Evolutionary conservation across 1,139 yeast genomes (phyloP), one percentile per base, ranked within the genome.

Genomic region (Wickerhamiella pararugosa): DNA sequence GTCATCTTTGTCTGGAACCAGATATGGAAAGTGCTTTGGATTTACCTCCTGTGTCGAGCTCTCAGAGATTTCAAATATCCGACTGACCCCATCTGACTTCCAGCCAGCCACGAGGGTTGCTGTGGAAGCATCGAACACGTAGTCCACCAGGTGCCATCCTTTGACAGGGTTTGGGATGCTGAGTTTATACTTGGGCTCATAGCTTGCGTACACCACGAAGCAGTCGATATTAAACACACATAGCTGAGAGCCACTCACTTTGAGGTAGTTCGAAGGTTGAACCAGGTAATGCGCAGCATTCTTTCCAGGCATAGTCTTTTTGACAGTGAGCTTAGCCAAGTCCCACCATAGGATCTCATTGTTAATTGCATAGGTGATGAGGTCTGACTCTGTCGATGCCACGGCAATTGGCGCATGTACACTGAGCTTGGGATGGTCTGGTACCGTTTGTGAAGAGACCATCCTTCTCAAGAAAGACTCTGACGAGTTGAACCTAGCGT

Each of bases 121-220:
- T 7, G 10, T 36, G 5, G 9, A 10, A 6, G 9, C n/a, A 7
- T 27, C 34, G 25, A 21, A 33, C 8, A 33, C 8, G 25, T 32
- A 38, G 33, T 38, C 41, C 2, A 32, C 41, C 33, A 38, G 21
- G 25, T 38, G 33, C 41, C 41, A 38, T 5, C 33, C 25, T 6
- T 27, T 7, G 11, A 38, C 32, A 7, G 11, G 11, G 6, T 32
- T 36, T 7, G 41, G 41, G 5, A 33, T 15, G 10, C 6, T 10
- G 15, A 28, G 33, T 25, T 8, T 26, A 7, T 33, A 9, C 5
- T 28, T 11, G 29, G 28, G 37, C 33, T 38, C 35, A 6, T 32
- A 28, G 8, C 25, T 30, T 28, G 28, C 29, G 30, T 38, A 38
- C 8, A 28, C 33, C n/a, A 21, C 6, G 10, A 38, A 38, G 11